Conservation (phyloP, 2,329 filamentous ascomycete genomes). For the Sporothrix dimorphospora region DNA sequence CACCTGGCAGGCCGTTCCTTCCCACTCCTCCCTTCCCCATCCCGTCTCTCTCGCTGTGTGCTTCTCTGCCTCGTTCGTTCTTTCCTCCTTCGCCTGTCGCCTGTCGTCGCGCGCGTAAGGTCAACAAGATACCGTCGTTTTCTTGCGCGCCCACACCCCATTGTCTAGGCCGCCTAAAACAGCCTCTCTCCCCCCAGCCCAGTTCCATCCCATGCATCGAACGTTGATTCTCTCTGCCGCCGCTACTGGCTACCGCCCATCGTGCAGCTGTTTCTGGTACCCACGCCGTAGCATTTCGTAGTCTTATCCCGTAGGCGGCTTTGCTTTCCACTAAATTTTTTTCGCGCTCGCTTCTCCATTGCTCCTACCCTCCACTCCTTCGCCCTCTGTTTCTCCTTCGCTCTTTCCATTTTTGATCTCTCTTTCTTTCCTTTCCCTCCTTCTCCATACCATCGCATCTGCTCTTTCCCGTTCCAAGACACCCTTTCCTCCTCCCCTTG, state of each 20-base stretch:
- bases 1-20: conserved; percentile 10
- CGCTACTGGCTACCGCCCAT: conserved; percentile 27
- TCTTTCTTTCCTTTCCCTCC: conserved; percentile 6
- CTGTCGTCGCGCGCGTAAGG: conserved; percentile 5
- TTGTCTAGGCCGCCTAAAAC: conserved; percentile 31
- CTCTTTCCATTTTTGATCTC: conserved; percentile 12
- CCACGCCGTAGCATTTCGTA: conserved; percentile 21
- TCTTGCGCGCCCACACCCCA: background rate
- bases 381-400: conserved; percentile 15
- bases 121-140: conserved; percentile 2
- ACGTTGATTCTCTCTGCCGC: conserved; percentile 31
- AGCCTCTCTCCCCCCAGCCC: conserved; percentile 19
- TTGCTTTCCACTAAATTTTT: conserved; percentile 30
- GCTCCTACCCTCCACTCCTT: conserved; percentile 5
- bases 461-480: conserved; percentile 22
- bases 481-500: background rate
- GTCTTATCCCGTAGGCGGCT: conserved; percentile 20
- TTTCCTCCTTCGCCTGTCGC: conserved; percentile 11
- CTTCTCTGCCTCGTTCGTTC: conserved; percentile 16
- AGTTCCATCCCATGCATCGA: conserved; percentile 26
- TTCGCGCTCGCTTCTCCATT: conserved; percentile 19
- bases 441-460: conserved; percentile 18
- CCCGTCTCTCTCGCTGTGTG: background rate
- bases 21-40: background rate
- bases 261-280: conserved; percentile 21